Evolutionary conservation across 2,329 filamentous ascomycete genomes (phyloP).

Genomic region (Hypomyces perniciosus): DNA sequence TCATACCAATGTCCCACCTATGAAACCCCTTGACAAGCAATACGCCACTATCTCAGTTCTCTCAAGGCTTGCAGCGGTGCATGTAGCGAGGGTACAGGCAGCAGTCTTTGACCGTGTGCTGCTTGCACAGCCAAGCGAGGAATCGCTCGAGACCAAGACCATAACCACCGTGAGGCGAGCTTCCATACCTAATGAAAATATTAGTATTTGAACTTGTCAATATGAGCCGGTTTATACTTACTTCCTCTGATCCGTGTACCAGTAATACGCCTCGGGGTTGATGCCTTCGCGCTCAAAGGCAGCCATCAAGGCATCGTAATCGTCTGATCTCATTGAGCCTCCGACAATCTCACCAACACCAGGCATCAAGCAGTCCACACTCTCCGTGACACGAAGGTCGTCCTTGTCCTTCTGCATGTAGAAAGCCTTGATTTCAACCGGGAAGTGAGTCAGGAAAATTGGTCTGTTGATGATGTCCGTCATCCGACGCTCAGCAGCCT

Average conservation of each 20-base stretch:
- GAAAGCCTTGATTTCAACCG: slow-evolving; percentile 94
- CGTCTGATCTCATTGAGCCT: slow-evolving; percentile 92
- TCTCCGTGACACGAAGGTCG: slow-evolving; percentile 83
- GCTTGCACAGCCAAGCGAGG: slow-evolving; percentile 57
- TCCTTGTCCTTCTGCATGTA: slow-evolving; percentile 90
- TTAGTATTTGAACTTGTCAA: background rate
- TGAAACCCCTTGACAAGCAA: slow-evolving; percentile 1
- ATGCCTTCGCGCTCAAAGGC: slow-evolving; percentile 87
- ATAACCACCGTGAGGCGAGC: slow-evolving; percentile 87
- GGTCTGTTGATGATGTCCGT: slow-evolving; percentile 93
- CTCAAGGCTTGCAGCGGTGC: slow-evolving; percentile 68
- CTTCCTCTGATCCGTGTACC: slow-evolving; percentile 98
- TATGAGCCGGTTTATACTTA: slow-evolving; percentile 9
- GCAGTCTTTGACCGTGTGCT: slow-evolving; percentile 57
- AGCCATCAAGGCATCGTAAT: slow-evolving; percentile 80
- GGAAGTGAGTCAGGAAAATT: slow-evolving; percentile 97
- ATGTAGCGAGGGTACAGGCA: slow-evolving; percentile 76
- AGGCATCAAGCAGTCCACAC: slow-evolving; percentile 80
- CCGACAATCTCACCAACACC: slow-evolving; percentile 96
- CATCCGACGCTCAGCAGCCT: slow-evolving; percentile 94
- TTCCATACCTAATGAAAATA: slow-evolving; percentile 55
- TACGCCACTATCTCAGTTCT: background rate
- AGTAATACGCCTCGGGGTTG: slow-evolving; percentile 82
- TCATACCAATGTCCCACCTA: background rate
- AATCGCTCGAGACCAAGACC: slow-evolving; percentile 60